phyloP scores from a whole-genome alignment of 2,329 filamentous ascomycete species.

The Scedosporium dehoogii region DNA sequence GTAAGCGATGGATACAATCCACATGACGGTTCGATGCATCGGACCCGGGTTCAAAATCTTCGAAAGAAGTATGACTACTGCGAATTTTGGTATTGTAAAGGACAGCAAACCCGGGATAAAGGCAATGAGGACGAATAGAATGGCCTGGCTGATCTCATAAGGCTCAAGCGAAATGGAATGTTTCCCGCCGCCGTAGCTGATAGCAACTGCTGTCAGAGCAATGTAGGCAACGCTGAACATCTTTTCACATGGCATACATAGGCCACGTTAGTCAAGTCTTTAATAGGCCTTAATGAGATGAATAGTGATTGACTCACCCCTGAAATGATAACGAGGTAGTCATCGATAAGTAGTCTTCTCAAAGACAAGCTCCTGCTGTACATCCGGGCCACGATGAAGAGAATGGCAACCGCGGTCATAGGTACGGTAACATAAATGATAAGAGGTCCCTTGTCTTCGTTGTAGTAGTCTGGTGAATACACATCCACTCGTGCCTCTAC shows the following conservation, averaged over 20 bases:
- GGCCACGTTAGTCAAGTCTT: neutral
- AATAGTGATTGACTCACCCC: neutral
- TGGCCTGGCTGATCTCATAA: slow-evolving; percentile 18
- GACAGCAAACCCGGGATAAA: slow-evolving; percentile 27
- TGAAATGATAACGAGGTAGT: slow-evolving; percentile 8
- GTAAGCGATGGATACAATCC: slow-evolving; percentile 22
- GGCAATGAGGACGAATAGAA: slow-evolving; percentile 25
- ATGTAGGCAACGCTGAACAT: slow-evolving; percentile 23
- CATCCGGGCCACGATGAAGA: slow-evolving; percentile 8
- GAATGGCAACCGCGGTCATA: slow-evolving; percentile 7
- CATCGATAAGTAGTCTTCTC: slow-evolving; percentile 8
- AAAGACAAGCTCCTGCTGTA: slow-evolving; percentile 6
- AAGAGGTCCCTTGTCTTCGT: slow-evolving; percentile 13
- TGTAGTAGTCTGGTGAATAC: neutral
- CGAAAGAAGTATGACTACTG: slow-evolving; percentile 26
- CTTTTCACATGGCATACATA: slow-evolving; percentile 10
- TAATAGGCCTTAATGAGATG: neutral
- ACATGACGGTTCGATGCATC: slow-evolving; percentile 24
- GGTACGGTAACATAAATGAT: slow-evolving; percentile 7
- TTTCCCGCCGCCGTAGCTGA: slow-evolving; percentile 27
- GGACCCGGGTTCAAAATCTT: slow-evolving; percentile 26
- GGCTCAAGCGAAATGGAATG: slow-evolving; percentile 22
- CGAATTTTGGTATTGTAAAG: slow-evolving; percentile 30
- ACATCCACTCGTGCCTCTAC: neutral
- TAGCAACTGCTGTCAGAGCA: slow-evolving; percentile 21